These are phyloP conservation scores for Penicillium desertorum DNA, from an alignment of 495 filamentous ascomycete genomes.

Conservation along the genomic window DNA sequence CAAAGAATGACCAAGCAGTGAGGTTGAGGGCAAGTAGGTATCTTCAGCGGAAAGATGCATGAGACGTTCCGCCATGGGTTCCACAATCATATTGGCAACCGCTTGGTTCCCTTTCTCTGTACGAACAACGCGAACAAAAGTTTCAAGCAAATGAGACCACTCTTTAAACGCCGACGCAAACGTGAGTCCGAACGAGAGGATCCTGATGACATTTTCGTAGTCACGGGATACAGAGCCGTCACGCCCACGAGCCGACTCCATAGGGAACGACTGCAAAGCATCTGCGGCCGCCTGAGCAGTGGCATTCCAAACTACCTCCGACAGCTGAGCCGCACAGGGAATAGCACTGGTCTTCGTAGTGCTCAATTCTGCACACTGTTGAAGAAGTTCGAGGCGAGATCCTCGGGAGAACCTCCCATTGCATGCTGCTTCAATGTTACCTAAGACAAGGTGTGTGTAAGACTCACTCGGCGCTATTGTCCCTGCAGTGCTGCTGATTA, in stretches of 20 bases:
- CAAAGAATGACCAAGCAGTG: conserved; percentile 37
- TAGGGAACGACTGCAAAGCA: conserved; percentile 39
- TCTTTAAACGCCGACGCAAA: conserved; percentile 43
- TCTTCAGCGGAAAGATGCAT: conserved; percentile 20
- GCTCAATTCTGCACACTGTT: conserved; percentile 40
- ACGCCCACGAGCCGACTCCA: conserved; percentile 44
- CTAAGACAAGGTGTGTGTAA: conserved; percentile 36
- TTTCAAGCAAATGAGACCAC: conserved; percentile 63
- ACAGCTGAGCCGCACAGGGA: conserved; percentile 15
- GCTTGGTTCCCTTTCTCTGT: conserved; percentile 66
- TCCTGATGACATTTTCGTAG: conserved; percentile 66
- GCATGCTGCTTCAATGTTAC: conserved; percentile 44
- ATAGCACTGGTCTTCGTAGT: conserved; percentile 10
- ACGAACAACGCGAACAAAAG: conserved; percentile 56
- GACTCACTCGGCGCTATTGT: conserved; percentile 26
- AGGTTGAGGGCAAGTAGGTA: conserved; percentile 31
- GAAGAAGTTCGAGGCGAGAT: conserved; percentile 46
- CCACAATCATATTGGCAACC: conserved; percentile 60
- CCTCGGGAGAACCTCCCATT: conserved; percentile 52
- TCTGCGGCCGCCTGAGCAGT: conserved; percentile 36
- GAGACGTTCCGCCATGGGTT: conserved; percentile 63
- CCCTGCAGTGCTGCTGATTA: conserved; percentile 27
- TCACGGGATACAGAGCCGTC: conserved; percentile 52
- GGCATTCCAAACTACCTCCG: conserved; percentile 37
- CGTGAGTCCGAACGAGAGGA: conserved; percentile 63